These are phyloP conservation scores for Colletotrichum coccodes DNA, from an alignment of 2,329 filamentous ascomycete genomes.

Conservation along the genomic window DNA sequence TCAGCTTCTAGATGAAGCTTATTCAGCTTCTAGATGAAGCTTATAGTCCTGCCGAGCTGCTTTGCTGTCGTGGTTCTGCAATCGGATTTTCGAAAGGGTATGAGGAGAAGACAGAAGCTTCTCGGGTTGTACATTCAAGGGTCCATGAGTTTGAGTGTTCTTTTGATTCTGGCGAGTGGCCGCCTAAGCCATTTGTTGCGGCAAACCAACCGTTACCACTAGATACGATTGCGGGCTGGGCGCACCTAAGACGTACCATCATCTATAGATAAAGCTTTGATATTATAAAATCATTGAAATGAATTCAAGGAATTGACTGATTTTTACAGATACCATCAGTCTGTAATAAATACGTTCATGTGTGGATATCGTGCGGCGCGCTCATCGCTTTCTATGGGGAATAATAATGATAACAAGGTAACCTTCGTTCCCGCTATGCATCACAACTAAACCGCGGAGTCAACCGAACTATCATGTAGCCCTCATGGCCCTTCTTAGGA, in stretches of 20 bases:
- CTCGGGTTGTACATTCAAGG: not conserved
- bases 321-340: not conserved
- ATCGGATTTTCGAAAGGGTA: no score
- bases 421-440: conserved; percentile 1
- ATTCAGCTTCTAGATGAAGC: no score
- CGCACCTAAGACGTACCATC: no score
- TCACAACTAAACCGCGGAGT: conserved; percentile 4
- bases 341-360: not conserved
- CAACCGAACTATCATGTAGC: conserved; percentile 25
- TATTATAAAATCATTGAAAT: no score
- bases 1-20: no score
- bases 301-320: not conserved
- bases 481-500: conserved; percentile 27
- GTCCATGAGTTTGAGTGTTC: conserved; percentile 23
- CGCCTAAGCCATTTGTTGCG: conserved; percentile 3
- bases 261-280: no score
- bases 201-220: conserved; percentile 18
- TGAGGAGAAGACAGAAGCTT: no score
- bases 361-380: not conserved
- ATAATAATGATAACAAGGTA: not conserved
- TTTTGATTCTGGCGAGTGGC: conserved; percentile 22
- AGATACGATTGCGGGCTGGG: not conserved
- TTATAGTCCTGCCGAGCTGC: no score
- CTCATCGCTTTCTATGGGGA: not conserved
- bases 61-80: no score